A percentile compares a stretch with the other conserved stretches of the same genome.
Evolutionary conservation across 805 yeast species (phyloP).

Genomic region (Hanseniaspora occidentalis): DNA sequence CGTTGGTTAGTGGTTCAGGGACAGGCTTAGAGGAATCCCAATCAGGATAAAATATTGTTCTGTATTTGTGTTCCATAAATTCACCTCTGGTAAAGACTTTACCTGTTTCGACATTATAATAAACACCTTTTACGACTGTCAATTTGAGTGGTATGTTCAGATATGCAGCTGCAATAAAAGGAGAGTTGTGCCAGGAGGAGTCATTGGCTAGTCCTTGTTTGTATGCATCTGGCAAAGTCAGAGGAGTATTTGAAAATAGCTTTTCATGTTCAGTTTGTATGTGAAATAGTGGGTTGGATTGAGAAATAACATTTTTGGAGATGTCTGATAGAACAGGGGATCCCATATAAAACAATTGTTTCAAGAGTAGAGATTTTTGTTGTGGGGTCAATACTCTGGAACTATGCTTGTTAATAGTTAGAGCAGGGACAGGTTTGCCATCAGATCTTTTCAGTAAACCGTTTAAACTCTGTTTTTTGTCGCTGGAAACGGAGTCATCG

Average conservation of each 20-base stretch:
- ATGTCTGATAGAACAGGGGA: not conserved
- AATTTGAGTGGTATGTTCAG: conserved; percentile 21
- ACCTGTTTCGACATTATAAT: conserved; percentile 18
- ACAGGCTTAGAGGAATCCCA: not conserved
- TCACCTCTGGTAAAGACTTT: conserved; percentile 19
- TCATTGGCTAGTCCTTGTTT: conserved; percentile 8
- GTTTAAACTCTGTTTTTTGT: too few species aligned
- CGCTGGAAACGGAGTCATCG: conserved; percentile 15
- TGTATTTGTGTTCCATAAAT: conserved; percentile 21
- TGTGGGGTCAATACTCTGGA: not conserved
- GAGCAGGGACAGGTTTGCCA: too few species aligned
- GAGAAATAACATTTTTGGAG: not conserved
- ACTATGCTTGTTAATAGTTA: too few species aligned
- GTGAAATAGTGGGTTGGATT: not conserved
- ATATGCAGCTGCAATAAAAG: conserved; percentile 9
- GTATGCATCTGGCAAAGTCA: conserved; percentile 8
- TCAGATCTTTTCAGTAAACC: too few species aligned
- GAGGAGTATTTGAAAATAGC: conserved; percentile 3
- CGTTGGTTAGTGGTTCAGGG: not conserved
- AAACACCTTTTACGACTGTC: conserved; percentile 21
- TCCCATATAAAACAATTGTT: not conserved
- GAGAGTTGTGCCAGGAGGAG: conserved; percentile 8
- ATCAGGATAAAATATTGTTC: conserved; percentile 9
- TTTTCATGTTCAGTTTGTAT: not conserved
- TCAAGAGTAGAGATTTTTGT: conserved; percentile 4